phyloP scores from a whole-genome alignment of 495 filamentous ascomycete species.

The Penicillium tannophilum region DNA sequence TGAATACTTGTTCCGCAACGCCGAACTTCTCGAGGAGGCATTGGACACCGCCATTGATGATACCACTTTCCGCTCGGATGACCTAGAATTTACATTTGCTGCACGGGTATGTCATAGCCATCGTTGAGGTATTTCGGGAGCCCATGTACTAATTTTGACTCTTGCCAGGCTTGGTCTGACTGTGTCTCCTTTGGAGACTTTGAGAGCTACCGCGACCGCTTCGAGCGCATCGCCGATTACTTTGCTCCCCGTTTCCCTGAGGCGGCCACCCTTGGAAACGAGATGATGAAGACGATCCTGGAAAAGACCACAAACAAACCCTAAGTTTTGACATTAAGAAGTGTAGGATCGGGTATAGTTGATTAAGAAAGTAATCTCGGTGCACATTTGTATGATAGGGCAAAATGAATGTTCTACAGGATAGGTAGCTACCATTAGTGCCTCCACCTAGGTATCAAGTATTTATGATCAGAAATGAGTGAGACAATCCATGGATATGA shows the following conservation, averaged over 20 bases:
- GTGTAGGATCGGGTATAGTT: not conserved
- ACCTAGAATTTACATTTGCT: constrained; percentile 96
- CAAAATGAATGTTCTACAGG: not conserved
- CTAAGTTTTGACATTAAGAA: constrained; percentile 7
- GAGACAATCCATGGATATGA: too few species aligned
- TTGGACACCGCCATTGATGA: constrained; percentile 86
- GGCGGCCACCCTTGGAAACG: constrained; percentile 83
- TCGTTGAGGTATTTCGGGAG: not conserved
- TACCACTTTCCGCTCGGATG: constrained; percentile 83
- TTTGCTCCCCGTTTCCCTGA: constrained; percentile 87
- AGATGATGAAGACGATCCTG: constrained; percentile 95
- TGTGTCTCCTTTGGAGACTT: constrained; percentile 90
- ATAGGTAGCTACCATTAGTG: too few species aligned
- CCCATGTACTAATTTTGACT: not conserved
- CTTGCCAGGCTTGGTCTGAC: constrained; percentile 79
- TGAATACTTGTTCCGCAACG: constrained; percentile 91
- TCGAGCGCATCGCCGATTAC: constrained; percentile 84
- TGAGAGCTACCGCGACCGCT: constrained; percentile 84
- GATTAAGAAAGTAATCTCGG: not conserved
- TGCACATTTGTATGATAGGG: not conserved
- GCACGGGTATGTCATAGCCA: constrained; percentile 61
- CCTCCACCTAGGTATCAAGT: too few species aligned
- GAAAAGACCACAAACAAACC: constrained; percentile 62
- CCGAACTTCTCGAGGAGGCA: constrained; percentile 78
- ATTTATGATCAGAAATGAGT: too few species aligned